Evolutionary conservation across 2,329 filamentous ascomycete genomes (phyloP).

Genomic region (Aspergillus niger): DNA sequence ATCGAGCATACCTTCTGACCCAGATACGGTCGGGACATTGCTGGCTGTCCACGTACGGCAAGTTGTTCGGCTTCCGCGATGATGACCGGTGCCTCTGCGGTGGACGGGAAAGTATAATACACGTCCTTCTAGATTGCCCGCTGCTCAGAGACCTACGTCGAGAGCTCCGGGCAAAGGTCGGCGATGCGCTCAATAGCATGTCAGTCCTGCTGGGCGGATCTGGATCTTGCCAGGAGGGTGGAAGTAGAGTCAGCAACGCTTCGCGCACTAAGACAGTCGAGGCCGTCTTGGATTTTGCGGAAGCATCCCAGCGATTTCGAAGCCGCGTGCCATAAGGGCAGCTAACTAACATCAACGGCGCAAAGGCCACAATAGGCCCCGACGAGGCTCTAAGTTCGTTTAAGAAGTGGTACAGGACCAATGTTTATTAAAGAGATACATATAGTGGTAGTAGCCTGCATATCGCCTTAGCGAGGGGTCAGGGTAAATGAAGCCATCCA

Average conservation of each 20-base stretch:
- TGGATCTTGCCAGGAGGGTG: constrained; percentile 15
- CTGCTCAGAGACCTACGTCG: too few relatives aligned
- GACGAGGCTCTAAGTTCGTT: too few relatives aligned
- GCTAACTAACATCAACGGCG: constrained; percentile 1
- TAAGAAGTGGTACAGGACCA: constrained; percentile 11
- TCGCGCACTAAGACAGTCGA: neutral
- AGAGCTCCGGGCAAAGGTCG: too few relatives aligned
- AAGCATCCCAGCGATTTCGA: constrained; percentile 13
- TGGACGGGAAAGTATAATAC: too few relatives aligned
- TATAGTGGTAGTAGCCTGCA: constrained; percentile 3
- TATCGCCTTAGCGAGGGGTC: constrained; percentile 12
- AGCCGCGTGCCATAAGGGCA: constrained; percentile 8
- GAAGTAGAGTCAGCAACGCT: neutral
- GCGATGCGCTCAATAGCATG: too few relatives aligned
- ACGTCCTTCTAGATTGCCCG: too few relatives aligned
- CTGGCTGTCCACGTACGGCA: too few relatives aligned
- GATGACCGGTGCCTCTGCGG: too few relatives aligned
- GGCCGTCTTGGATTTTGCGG: constrained; percentile 16
- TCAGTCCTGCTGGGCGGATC: too few relatives aligned
- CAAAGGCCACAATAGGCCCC: constrained; percentile 14
- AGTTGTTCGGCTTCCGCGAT: too few relatives aligned
- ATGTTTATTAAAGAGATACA: constrained; percentile 7
- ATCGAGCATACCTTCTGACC: too few relatives aligned
- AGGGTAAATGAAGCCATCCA: constrained; percentile 14
- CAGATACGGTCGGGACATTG: too few relatives aligned